Conservation (phyloP, 306 rosid species). For the Quercus berberidifolia region DNA sequence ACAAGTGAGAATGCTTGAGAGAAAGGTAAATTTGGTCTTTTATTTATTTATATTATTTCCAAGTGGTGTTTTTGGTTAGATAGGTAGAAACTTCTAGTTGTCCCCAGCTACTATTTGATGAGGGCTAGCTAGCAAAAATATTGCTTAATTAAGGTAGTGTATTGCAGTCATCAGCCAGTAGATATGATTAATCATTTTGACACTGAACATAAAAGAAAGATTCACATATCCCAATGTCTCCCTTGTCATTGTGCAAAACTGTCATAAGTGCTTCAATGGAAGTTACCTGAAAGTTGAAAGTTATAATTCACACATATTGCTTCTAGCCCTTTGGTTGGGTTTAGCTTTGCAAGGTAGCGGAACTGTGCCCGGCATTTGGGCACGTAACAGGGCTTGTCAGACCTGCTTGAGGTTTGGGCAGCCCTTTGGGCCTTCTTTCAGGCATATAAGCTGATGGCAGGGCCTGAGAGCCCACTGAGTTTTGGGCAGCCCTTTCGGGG, state of each 20-base stretch:
- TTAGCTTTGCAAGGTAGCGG: background rate
- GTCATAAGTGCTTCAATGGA: background rate
- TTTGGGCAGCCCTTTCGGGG: background rate
- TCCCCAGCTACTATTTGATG: background rate
- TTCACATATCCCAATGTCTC: background rate
- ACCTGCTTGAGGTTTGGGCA: background rate
- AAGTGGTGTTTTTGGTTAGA: background rate
- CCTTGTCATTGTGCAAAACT: background rate
- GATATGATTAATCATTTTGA: conserved; percentile 1
- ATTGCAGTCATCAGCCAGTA: conserved; percentile 1
- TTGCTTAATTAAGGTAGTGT: background rate
- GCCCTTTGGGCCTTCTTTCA: background rate
- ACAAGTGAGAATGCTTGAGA: conserved; percentile 68
- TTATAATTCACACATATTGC: background rate
- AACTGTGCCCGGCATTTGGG: background rate
- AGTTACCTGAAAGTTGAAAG: background rate
- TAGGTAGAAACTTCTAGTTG: background rate
- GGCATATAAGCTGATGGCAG: conserved; percentile 4
- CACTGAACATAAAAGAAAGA: background rate
- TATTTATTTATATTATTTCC: background rate
- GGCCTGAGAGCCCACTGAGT: background rate
- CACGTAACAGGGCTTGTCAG: background rate
- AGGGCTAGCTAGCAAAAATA: background rate
- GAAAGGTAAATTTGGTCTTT: conserved; percentile 48
- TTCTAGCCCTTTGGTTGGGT: background rate